These are phyloP conservation scores for Arabis hirsuta DNA, from an alignment of 345 rosid species.

Conservation along the genomic window DNA sequence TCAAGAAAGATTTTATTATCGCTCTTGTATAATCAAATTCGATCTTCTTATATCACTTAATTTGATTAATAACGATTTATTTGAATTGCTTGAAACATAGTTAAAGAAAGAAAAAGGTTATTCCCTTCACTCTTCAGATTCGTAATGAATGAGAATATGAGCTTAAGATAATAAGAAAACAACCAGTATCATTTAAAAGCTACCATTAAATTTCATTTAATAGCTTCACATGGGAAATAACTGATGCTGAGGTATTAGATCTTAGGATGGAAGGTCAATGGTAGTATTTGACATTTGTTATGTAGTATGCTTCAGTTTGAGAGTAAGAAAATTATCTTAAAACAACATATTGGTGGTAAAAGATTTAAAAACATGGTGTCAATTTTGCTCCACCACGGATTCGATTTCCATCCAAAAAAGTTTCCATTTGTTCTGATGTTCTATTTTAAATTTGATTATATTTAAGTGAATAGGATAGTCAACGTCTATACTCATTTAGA, in stretches of 20 bases:
- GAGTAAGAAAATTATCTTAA: neutral
- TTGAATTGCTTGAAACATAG: conserved; percentile 7
- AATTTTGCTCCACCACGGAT: no score
- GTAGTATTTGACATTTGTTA: conserved; percentile 27
- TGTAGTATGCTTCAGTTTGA: neutral
- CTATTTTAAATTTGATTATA: no score
- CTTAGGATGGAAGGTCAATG: conserved; percentile 36
- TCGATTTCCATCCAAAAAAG: no score
- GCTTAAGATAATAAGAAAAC: conserved; percentile 26
- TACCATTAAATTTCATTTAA: conserved; percentile 39
- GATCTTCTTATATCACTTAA: neutral
- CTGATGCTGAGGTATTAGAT: conserved; percentile 39
- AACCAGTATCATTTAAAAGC: conserved; percentile 14
- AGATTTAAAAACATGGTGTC: no score
- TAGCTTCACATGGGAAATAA: conserved; percentile 42
- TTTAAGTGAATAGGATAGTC: no score
- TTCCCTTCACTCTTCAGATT: conserved; percentile 13
- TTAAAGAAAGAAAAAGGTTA: neutral
- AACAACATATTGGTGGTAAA: neutral
- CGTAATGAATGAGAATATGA: conserved; percentile 19
- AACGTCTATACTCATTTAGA: no score
- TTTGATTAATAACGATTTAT: neutral
- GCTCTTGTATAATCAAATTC: neutral
- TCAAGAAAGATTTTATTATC: no score
- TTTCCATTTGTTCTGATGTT: no score